Evolutionary conservation across 2,329 filamentous ascomycete genomes (phyloP), one percentile per base, ranked within the genome.

Genomic region (Ilyonectria sp.): DNA sequence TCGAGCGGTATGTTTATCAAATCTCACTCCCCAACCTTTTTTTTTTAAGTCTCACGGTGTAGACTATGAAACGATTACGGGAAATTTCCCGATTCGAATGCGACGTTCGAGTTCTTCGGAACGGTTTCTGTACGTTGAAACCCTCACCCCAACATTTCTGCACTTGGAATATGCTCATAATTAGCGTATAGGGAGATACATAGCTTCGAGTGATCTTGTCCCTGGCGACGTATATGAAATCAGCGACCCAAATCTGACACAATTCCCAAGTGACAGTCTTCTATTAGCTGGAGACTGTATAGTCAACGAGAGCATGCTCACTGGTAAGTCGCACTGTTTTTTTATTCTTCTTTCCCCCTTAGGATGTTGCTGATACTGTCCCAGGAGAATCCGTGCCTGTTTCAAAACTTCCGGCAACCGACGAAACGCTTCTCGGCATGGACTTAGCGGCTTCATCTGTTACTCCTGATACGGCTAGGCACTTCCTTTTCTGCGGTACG

Each of bases 231-330:
- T 99, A 7, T 99, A 97, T 81, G 96, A 99, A 84, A 89, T 99
- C 56, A 98, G 95, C 64, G 97, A 99, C 79, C 96, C 96, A 2
- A 94, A 92, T 17, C 85, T 99, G 29, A 89, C 89, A 4, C 93
- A 97, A 74, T 93, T 98, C 69, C 96, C 96, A 1, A 96, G 94
- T 76, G 96, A 99, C 80, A 97, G 95, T 79, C 84, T 99, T 37
- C 84, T 99, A 6, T 86, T 99, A 0, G 94, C 93, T 59, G 97
- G 96, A 46, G 97, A 99, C 81, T 98, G 95, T 76, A 98, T 99
- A 69, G 95, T 99, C 71, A 99, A 99, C 76, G 96, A 99, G 82
- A 98, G 96, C 82, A 99, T 99, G 96, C 89, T 99, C 40, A 99
- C 96, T 44, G 81, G 81, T 81, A 72, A 60, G 73, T 90, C 85